Evolutionary conservation across 805 yeast species (phyloP).

Genomic region (Yamadazyma kitorensis): DNA sequence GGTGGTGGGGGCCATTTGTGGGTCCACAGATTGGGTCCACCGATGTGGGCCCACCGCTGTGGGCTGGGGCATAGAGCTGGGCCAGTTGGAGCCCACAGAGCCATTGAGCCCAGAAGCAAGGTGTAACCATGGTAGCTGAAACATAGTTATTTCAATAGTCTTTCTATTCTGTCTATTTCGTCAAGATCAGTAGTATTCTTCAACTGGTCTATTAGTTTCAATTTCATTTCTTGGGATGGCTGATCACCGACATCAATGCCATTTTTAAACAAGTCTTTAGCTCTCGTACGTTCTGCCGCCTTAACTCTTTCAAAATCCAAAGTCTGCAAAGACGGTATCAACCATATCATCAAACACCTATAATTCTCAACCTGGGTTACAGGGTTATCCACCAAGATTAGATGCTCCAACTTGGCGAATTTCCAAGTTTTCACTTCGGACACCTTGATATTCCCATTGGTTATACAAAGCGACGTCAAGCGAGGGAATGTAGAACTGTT

Average conservation of each 20-base stretch:
- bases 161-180: conserved; percentile 42
- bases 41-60: no score
- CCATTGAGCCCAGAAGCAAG: no score
- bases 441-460: conserved; percentile 11
- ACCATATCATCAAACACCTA: conserved; percentile 56
- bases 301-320: conserved; percentile 69
- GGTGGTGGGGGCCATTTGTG: no score
- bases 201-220: conserved; percentile 50
- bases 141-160: conserved; percentile 2
- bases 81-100: no score
- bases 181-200: conserved; percentile 63
- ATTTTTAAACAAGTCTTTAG: conserved; percentile 37
- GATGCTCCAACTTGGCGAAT: conserved; percentile 35
- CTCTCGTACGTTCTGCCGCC: conserved; percentile 47
- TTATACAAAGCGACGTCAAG: conserved; percentile 4
- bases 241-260: conserved; percentile 5
- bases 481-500: conserved; percentile 3
- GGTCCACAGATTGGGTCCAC: no score
- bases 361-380: conserved; percentile 51
- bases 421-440: conserved; percentile 15
- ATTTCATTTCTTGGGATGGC: conserved; percentile 20
- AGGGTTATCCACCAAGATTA: conserved; percentile 60
- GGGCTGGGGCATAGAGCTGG: no score
- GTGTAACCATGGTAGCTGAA: no score
- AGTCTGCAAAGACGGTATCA: conserved; percentile 58